Evolutionary conservation across 345 rosid species (phyloP).

Genomic region (Cardamine occulta): DNA sequence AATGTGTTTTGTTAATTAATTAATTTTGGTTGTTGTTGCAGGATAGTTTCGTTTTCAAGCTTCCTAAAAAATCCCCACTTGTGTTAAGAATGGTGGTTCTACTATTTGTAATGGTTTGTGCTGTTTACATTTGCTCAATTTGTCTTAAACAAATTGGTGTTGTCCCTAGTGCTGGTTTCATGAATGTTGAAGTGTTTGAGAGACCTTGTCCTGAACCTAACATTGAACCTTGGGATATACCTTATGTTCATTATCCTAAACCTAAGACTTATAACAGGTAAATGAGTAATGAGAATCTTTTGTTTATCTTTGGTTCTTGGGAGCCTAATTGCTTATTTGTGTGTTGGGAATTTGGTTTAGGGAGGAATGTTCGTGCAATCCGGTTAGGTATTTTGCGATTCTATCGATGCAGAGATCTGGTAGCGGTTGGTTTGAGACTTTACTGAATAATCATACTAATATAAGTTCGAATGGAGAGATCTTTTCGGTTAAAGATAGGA

Average conservation of each 20-base stretch:
- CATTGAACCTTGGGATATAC: conserved; percentile 90
- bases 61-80: conserved; percentile 84
- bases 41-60: conserved; percentile 73
- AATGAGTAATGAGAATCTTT: conserved; percentile 41
- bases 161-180: conserved; percentile 50
- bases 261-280: conserved; percentile 85
- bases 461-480: conserved; percentile 98
- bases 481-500: conserved; percentile 88
- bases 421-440: conserved; percentile 99
- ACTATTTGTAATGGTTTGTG: conserved; percentile 76
- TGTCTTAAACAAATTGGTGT: conserved; percentile 80
- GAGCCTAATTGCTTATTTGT: background rate
- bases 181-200: conserved; percentile 58
- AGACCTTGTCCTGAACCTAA: conserved; percentile 77
- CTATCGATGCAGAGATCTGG: conserved; percentile 99
- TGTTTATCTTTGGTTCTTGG: conserved; percentile 26
- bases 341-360: conserved; percentile 45
- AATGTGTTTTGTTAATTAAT: background rate
- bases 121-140: conserved; percentile 80
- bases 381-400: conserved; percentile 93
- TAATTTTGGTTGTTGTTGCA: conserved; percentile 35
- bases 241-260: conserved; percentile 82
- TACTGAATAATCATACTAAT: conserved; percentile 91
- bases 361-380: conserved; percentile 89
- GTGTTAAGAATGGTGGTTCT: conserved; percentile 83